phyloP scores from a whole-genome alignment of 768 basidiomycete genomes.

The Coprinopsis strossmayeri region DNA sequence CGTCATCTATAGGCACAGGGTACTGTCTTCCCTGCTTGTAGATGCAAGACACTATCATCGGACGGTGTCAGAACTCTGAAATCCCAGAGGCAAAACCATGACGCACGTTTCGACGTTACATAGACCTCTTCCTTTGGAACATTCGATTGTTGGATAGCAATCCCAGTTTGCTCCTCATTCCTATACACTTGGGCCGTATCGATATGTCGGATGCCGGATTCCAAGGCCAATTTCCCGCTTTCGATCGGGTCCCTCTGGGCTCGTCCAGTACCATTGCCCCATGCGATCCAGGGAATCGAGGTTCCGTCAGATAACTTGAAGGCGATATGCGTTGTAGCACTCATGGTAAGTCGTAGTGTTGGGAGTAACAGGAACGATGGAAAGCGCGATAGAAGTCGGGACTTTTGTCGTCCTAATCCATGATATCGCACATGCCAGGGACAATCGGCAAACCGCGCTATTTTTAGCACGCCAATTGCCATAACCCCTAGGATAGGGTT shows the following conservation, averaged over 20 bases:
- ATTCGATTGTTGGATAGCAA: slow-evolving; percentile 26
- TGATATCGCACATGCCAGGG: too few species aligned
- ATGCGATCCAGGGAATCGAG: slow-evolving; percentile 41
- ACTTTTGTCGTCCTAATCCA: too few species aligned
- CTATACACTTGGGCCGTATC: slow-evolving; percentile 46
- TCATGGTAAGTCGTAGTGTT: too few species aligned
- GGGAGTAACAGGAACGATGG: too few species aligned
- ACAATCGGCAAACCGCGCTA: too few species aligned
- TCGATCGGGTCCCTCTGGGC: slow-evolving; percentile 24
- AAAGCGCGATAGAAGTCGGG: too few species aligned
- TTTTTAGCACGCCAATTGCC: too few species aligned
- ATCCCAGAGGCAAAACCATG: neutral
- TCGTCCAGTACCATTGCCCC: slow-evolving; percentile 40
- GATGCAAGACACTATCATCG: too few species aligned
- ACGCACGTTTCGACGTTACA: slow-evolving; percentile 39
- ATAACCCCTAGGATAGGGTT: too few species aligned
- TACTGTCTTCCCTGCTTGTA: too few species aligned
- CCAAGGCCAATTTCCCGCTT: slow-evolving; percentile 24
- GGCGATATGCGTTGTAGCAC: slow-evolving; percentile 3
- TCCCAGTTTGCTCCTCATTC: slow-evolving; percentile 38
- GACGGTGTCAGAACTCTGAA: neutral
- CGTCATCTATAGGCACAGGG: slow-evolving; percentile 22
- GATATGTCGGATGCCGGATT: slow-evolving; percentile 41
- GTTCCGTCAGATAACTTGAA: slow-evolving; percentile 27
- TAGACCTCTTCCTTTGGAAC: slow-evolving; percentile 35